Evolutionary conservation across 2,329 filamentous ascomycete species (phyloP), one percentile per base, ranked within the genome.

Genomic region (Beauveria rudraprayagi): DNA sequence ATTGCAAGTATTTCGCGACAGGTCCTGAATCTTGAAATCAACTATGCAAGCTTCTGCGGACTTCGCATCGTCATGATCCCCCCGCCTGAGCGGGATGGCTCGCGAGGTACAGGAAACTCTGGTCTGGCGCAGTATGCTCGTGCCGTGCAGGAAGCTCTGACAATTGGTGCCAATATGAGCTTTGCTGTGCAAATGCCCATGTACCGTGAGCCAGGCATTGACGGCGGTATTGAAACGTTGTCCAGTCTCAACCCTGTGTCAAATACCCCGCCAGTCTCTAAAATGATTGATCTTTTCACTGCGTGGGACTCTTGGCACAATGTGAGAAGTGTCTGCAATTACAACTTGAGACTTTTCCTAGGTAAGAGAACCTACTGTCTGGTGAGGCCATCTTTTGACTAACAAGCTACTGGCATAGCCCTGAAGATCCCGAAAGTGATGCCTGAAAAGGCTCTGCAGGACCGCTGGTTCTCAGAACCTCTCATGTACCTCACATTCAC

Each of bases 1-100:
- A 87, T 97, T 64, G 86, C 91, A 8, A 90, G 90, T 71, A 82
- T 97, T 62, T 97, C 93, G 41, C 86, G 90, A 50, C 93, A 97
- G 75, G 89, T 96, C 7, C 79, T 99, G 65, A 92, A 92, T 71
- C 81, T 96, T 44, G 94, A 99, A 72, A 83, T 97, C 53, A 90
- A 91, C 54, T 99, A 97, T 75, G 94, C 95, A 65, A 92, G 91
- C 64, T 99, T 97, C 75, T 97, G 92, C 70, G 95, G 95, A 41
- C 83, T 94, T 53, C 86, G 87, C 61, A 95, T 89, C 73, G 81
- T 97, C 62, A 78, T 97, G 56, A 80, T 99, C 34, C 86, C 88
- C 1, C 92, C 92, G 0, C 94, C 94, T 3, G 83, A 83, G 65
- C 76, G 84, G 16, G 83, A 88, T 65, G 80, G 84, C 61, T 80